phyloP scores from a whole-genome alignment of 2,329 filamentous ascomycete genomes.

The Cercospora sp. region DNA sequence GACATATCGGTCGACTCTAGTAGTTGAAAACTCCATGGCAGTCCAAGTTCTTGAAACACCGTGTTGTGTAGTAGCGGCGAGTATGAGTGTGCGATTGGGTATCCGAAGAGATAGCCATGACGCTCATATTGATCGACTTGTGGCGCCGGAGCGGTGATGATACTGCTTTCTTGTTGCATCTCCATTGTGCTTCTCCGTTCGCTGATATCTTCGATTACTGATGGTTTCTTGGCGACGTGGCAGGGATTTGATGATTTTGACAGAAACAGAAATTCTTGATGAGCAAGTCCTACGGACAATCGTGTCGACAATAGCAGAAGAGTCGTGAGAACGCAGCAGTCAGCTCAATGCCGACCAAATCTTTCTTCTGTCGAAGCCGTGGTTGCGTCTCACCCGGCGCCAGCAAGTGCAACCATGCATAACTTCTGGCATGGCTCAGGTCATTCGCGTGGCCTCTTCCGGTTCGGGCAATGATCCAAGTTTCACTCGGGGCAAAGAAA shows the following conservation, averaged over 20 bases:
- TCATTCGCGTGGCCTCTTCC: background rate
- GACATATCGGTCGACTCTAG: slow-evolving; percentile 49
- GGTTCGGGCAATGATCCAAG: background rate
- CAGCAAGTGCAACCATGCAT: background rate
- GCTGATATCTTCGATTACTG: background rate
- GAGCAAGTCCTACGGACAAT: background rate
- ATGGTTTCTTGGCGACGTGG: background rate
- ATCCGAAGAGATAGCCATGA: slow-evolving; percentile 58
- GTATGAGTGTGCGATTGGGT: slow-evolving; percentile 58
- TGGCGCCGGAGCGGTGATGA: slow-evolving; percentile 31
- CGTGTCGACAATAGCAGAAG: background rate
- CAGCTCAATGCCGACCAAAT: background rate
- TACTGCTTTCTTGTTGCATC: slow-evolving; percentile 17
- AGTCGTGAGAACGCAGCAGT: background rate
- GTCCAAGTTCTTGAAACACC: slow-evolving; percentile 52
- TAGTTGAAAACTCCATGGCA: slow-evolving; percentile 55
- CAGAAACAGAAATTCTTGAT: background rate
- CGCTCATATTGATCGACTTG: slow-evolving; percentile 44
- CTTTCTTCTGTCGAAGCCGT: background rate
- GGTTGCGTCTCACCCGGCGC: background rate
- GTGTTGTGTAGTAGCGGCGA: slow-evolving; percentile 58
- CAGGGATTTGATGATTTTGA: background rate
- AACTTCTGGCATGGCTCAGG: slow-evolving; percentile 1
- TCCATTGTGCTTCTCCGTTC: slow-evolving; percentile 10
- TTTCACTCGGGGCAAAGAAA: slow-evolving; percentile 1